phyloP scores from a whole-genome alignment of 73 alveolate genomes.

The Paramecium primaurelia region DNA sequence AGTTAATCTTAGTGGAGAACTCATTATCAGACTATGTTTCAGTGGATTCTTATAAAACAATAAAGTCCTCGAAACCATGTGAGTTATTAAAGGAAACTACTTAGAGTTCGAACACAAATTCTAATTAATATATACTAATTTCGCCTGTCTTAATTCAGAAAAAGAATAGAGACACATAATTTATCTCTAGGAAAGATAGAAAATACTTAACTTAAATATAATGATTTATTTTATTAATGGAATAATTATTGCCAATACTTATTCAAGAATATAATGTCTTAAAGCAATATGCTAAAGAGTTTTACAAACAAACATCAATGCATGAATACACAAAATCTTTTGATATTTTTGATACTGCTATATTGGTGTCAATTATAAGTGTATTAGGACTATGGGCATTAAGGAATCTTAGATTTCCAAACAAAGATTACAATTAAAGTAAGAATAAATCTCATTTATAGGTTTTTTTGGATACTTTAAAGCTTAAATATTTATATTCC shows the following conservation, averaged over 20 bases:
- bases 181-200: neutral
- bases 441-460: neutral
- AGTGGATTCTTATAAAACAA: slow-evolving; percentile 1
- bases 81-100: neutral
- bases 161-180: neutral
- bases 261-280: neutral
- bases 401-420: neutral
- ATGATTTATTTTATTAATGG: slow-evolving; percentile 1
- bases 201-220: neutral
- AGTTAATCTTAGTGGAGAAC: neutral
- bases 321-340: neutral
- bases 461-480: neutral
- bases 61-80: neutral
- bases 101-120: neutral
- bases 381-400: neutral
- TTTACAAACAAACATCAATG: neutral
- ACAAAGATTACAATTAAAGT: slow-evolving; percentile 10
- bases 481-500: neutral
- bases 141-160: neutral
- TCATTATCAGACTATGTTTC: slow-evolving; percentile 4
- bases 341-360: neutral
- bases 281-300: neutral
- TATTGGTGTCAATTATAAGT: neutral
- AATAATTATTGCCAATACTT: neutral
- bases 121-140: neutral